phyloP scores from a whole-genome alignment of 768 basidiomycete species.

The Suillus clintonianus region DNA sequence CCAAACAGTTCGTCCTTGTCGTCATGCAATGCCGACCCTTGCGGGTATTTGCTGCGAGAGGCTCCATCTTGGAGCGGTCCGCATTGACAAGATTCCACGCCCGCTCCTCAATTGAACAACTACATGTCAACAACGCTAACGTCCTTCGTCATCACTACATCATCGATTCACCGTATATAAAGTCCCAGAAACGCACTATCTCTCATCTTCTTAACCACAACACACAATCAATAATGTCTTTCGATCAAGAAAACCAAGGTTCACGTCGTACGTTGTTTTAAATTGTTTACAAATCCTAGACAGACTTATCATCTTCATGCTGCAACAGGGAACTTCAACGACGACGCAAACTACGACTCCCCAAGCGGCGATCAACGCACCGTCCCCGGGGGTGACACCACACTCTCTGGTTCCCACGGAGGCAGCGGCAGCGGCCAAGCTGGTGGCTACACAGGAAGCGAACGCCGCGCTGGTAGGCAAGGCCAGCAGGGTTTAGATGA shows the following conservation, averaged over 20 bases:
- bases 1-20: neutral
- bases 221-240: slow-evolving; percentile 7
- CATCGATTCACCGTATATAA: slow-evolving; percentile 6
- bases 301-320: neutral
- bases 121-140: neutral
- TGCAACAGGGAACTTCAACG: slow-evolving; percentile 8
- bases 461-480: neutral
- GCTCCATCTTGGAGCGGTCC: neutral
- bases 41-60: neutral
- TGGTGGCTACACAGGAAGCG: slow-evolving; percentile 8
- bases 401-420: slow-evolving; percentile 4
- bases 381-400: neutral
- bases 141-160: slow-evolving; percentile 6
- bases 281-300: neutral
- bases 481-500: neutral
- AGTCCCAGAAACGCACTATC: neutral
- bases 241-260: slow-evolving; percentile 4
- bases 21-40: neutral
- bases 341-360: slow-evolving; percentile 1
- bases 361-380: neutral
- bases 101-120: neutral
- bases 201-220: neutral
- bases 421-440: slow-evolving; percentile 11
- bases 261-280: neutral
- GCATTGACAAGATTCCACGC: neutral